A percentile compares a stretch with the other conserved stretches of the same genome.
Evolutionary conservation across 1,139 yeast genomes (phyloP).

Genomic region (Saccharomycopsis hybrid): DNA sequence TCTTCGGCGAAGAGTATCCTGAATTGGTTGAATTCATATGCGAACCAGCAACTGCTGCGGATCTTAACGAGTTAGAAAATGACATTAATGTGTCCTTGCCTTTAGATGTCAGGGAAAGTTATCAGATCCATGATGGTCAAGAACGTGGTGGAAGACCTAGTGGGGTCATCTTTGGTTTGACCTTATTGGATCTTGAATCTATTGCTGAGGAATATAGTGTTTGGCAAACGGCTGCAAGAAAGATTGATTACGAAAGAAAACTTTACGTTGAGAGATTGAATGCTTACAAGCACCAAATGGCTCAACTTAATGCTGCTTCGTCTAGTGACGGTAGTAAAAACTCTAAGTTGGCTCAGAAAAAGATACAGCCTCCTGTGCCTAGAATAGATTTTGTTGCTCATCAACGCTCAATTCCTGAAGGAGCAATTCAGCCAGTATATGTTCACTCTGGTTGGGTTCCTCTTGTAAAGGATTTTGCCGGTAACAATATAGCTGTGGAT

Average conservation of each 20-base stretch:
- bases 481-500: conserved; percentile 58
- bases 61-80: conserved; percentile 68
- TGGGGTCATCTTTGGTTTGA: conserved; percentile 68
- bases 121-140: conserved; percentile 76
- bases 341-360: conserved; percentile 12
- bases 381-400: conserved; percentile 24
- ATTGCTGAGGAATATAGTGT: conserved; percentile 63
- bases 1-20: conserved; percentile 75
- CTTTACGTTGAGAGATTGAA: conserved; percentile 28
- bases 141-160: conserved; percentile 69
- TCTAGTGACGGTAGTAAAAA: conserved; percentile 6
- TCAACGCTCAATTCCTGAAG: conserved; percentile 54
- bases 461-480: conserved; percentile 48
- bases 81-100: conserved; percentile 67
- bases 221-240: conserved; percentile 62
- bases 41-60: conserved; percentile 67
- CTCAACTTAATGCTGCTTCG: conserved; percentile 23
- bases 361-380: conserved; percentile 20
- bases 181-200: conserved; percentile 63
- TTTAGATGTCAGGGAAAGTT: conserved; percentile 67
- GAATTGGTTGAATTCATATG: conserved; percentile 69
- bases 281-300: conserved; percentile 19
- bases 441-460: conserved; percentile 59
- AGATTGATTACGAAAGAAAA: conserved; percentile 38
- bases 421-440: conserved; percentile 47